These are phyloP conservation scores for Trichoderma sp. DNA, from an alignment of 2,329 filamentous ascomycete genomes.

Conservation along the genomic window DNA sequence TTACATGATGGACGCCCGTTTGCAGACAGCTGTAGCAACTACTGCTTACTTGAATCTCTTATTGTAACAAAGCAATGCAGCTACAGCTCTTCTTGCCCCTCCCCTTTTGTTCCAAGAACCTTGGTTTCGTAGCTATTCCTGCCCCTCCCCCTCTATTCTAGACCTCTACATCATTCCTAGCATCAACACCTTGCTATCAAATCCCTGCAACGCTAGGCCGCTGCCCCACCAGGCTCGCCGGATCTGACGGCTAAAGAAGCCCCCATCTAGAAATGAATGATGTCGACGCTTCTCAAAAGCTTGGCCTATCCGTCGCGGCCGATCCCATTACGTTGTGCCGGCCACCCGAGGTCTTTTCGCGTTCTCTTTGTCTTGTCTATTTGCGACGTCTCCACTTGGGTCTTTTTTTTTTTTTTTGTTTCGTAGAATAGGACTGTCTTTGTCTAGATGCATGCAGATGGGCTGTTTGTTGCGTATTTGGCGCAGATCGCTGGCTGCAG, in stretches of 20 bases:
- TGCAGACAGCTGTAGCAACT: background rate
- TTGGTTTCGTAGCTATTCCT: background rate
- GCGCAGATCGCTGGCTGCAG: background rate
- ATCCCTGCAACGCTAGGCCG: background rate
- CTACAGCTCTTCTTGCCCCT: background rate
- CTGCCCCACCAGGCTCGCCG: slow-evolving; percentile 15
- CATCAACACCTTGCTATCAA: background rate
- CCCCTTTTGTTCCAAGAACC: background rate
- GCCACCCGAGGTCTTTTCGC: background rate
- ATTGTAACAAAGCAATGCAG: background rate
- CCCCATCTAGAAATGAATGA: background rate
- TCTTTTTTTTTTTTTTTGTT: background rate
- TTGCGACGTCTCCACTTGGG: background rate
- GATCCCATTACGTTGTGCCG: slow-evolving; percentile 17
- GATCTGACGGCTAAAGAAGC: slow-evolving; percentile 22
- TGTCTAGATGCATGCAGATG: background rate
- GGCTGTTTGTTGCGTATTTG: background rate
- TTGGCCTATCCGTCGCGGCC: slow-evolving; percentile 10
- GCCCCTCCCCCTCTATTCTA: background rate
- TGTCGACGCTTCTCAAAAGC: background rate
- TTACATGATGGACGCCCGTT: background rate
- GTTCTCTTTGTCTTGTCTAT: background rate
- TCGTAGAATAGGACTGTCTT: background rate
- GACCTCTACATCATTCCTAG: background rate
- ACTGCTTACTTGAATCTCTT: background rate